A percentile compares a stretch with the other conserved stretches of the same genome.
phyloP scores from a whole-genome alignment of 371 early-diverging fungal genomes.

The Mortierella sp. region DNA sequence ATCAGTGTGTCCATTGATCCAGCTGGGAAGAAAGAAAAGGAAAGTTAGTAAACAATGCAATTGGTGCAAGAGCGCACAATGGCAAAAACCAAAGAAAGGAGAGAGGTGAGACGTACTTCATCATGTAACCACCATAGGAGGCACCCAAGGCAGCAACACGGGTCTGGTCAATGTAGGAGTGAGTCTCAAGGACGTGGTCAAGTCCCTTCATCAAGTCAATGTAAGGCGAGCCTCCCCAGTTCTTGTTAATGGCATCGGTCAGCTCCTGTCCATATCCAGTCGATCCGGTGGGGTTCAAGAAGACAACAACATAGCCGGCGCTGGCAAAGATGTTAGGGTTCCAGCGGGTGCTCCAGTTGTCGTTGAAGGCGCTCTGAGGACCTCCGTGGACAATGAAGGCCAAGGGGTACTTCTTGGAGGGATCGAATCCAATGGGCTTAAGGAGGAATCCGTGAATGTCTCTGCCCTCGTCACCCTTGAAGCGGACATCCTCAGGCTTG shows the following conservation, averaged over 20 bases:
- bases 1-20: conserved; percentile 75
- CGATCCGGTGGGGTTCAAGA: conserved; percentile 86
- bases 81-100: background rate
- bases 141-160: conserved; percentile 83
- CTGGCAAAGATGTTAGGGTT: conserved; percentile 84
- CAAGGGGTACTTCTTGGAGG: conserved; percentile 76
- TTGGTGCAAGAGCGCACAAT: background rate
- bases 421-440: conserved; percentile 75
- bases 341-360: conserved; percentile 76
- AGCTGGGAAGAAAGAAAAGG: conserved; percentile 19
- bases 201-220: conserved; percentile 82
- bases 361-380: conserved; percentile 81
- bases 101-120: conserved; percentile 62
- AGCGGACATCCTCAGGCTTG: conserved; percentile 73
- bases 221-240: conserved; percentile 88
- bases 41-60: conserved; percentile 1
- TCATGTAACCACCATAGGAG: conserved; percentile 89
- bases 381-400: conserved; percentile 92
- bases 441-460: conserved; percentile 81
- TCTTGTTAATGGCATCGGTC: conserved; percentile 76
- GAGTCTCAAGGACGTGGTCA: conserved; percentile 71
- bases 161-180: conserved; percentile 71
- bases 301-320: conserved; percentile 83
- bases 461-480: conserved; percentile 75
- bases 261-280: conserved; percentile 88